phyloP scores from a whole-genome alignment of 139 green algal species.

The Chlamydomonas sp. region DNA sequence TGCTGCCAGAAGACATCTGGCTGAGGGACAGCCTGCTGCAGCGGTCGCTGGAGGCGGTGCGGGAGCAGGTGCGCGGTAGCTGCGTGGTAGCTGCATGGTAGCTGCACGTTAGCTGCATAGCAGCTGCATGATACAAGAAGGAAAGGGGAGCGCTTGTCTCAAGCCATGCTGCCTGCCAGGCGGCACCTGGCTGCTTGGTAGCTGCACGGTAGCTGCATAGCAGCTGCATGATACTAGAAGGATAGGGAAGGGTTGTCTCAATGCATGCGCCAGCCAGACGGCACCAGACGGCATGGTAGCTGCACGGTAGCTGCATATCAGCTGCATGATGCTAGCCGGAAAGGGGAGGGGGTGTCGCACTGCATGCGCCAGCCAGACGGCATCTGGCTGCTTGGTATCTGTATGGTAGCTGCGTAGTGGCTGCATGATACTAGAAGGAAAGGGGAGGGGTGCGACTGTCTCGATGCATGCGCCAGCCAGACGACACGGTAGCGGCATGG shows the following conservation, averaged over 20 bases:
- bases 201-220: not conserved
- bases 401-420: not conserved
- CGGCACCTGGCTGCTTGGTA: slow-evolving; percentile 20
- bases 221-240: not conserved
- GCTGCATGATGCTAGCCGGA: no score
- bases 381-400: not conserved
- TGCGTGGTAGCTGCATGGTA: not conserved
- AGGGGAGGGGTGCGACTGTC: no score
- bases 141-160: no score
- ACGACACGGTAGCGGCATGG: slow-evolving; percentile 3
- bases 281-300: no score
- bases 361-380: not conserved
- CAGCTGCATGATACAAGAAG: not conserved
- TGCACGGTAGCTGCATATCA: no score
- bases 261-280: no score
- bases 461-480: no score
- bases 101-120: no score
- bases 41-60: slow-evolving; percentile 6
- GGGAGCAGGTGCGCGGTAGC: not conserved
- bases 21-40: slow-evolving; percentile 13
- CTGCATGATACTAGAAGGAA: not conserved
- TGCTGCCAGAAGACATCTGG: slow-evolving; percentile 31
- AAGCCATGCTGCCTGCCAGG: no score
- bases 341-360: slow-evolving; percentile 13
- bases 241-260: no score